Conservation (phyloP, 371 early-diverging fungal genomes). For the Rhizopus stolonifer region DNA sequence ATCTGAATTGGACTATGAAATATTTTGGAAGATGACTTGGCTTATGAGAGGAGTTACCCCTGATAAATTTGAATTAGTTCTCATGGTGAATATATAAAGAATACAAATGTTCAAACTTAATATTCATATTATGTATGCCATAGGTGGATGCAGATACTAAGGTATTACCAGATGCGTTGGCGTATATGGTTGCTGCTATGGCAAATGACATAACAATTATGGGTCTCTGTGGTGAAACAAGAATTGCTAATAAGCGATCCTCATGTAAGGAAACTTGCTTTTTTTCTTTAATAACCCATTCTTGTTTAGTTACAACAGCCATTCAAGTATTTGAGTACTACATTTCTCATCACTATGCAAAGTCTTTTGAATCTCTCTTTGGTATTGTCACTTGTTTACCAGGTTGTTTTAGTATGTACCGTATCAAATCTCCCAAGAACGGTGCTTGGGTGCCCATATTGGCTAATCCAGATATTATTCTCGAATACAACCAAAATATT, state of each 20-base stretch:
- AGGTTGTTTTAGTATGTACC: slow-evolving; percentile 94
- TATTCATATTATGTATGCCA: background rate
- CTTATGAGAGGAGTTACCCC: slow-evolving; percentile 84
- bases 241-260: slow-evolving; percentile 77
- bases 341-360: slow-evolving; percentile 92
- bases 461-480: slow-evolving; percentile 86
- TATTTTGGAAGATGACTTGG: slow-evolving; percentile 88
- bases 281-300: background rate
- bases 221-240: slow-evolving; percentile 88
- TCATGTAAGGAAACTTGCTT: slow-evolving; percentile 52
- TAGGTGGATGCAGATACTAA: slow-evolving; percentile 92
- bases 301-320: slow-evolving; percentile 40
- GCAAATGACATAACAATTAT: slow-evolving; percentile 81
- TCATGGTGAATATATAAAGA: slow-evolving; percentile 68
- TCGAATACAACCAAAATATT: slow-evolving; percentile 85
- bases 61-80: slow-evolving; percentile 84
- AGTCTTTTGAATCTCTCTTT: slow-evolving; percentile 96
- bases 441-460: slow-evolving; percentile 84
- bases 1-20: slow-evolving; percentile 93
- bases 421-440: slow-evolving; percentile 77
- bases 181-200: slow-evolving; percentile 81
- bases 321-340: slow-evolving; percentile 94
- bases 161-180: slow-evolving; percentile 74
- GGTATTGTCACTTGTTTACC: slow-evolving; percentile 98
- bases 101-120: background rate